Conservation (phyloP, 805 yeast genomes). For the Wickerhamiella alocasiicola region DNA sequence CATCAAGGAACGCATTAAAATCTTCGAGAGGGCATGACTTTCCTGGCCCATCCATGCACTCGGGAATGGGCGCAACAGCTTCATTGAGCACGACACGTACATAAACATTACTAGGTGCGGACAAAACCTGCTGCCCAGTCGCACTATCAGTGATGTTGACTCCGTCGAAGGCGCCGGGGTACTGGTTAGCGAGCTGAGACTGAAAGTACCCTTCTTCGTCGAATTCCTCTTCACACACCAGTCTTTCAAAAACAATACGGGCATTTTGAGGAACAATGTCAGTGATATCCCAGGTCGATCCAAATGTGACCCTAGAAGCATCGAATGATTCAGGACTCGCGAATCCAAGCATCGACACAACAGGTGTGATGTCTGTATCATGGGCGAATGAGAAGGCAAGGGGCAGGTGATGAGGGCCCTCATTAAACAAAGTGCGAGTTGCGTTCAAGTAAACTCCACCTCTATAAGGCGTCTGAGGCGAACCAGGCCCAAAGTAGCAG, state of each 20-base stretch:
- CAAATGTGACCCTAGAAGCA: slow-evolving; percentile 32
- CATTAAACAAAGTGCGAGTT: slow-evolving; percentile 34
- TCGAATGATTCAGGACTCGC: slow-evolving; percentile 32
- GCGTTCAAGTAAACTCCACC: slow-evolving; percentile 41
- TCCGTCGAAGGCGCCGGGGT: slow-evolving; percentile 19
- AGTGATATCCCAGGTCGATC: slow-evolving; percentile 35
- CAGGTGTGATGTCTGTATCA: slow-evolving; percentile 44
- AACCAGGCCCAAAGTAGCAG: slow-evolving; percentile 26
- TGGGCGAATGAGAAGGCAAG: slow-evolving; percentile 43
- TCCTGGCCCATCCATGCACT: slow-evolving; percentile 41
- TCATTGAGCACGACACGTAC: slow-evolving; percentile 42
- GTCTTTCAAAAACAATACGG: slow-evolving; percentile 24
- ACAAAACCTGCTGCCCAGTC: neutral
- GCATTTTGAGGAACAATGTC: slow-evolving; percentile 29
- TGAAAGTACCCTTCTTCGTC: slow-evolving; percentile 6
- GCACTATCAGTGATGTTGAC: slow-evolving; percentile 12
- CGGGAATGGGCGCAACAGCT: slow-evolving; percentile 39
- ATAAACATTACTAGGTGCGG: slow-evolving; percentile 22
- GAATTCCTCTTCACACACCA: slow-evolving; percentile 31
- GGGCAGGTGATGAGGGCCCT: slow-evolving; percentile 26
- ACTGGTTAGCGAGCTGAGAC: slow-evolving; percentile 15
- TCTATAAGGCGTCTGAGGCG: slow-evolving; percentile 22
- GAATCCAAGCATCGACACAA: slow-evolving; percentile 39
- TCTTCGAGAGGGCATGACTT: slow-evolving; percentile 32
- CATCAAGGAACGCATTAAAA: slow-evolving; percentile 17